These are phyloP conservation scores for Selenicereus undatus DNA, from an alignment of 148 eudicot species.

Conservation along the genomic window DNA sequence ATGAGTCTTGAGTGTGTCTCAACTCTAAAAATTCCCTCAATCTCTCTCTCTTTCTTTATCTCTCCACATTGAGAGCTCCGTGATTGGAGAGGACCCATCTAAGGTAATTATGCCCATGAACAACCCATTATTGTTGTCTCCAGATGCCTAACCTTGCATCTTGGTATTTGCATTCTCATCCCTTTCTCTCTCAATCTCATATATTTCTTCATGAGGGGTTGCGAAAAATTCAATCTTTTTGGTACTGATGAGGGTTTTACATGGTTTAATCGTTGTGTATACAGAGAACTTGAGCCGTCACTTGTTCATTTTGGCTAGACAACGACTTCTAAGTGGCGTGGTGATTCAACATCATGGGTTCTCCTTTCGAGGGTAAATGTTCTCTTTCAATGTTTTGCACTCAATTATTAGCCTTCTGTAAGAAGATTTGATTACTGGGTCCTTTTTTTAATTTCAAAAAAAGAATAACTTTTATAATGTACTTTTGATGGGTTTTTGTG, in stretches of 20 bases:
- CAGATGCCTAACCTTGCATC: conserved; percentile 24
- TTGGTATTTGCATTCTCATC: conserved; percentile 21
- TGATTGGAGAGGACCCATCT: conserved; percentile 18
- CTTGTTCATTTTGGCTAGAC: conserved; percentile 16
- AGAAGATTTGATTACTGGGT: neutral
- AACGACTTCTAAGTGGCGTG: conserved; percentile 15
- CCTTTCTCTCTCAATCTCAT: neutral
- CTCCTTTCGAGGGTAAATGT: conserved; percentile 52
- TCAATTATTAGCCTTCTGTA: neutral
- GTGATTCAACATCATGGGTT: conserved; percentile 39
- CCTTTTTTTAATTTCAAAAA: neutral
- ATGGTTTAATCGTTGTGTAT: conserved; percentile 12
- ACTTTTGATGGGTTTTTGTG: neutral
- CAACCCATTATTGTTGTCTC: conserved; percentile 25
- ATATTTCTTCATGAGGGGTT: neutral
- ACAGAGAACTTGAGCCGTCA: conserved; percentile 22
- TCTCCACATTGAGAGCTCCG: conserved; percentile 4
- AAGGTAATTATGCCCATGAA: conserved; percentile 13
- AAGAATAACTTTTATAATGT: neutral
- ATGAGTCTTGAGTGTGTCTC: conserved; percentile 7
- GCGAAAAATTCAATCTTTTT: neutral
- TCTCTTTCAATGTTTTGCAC: conserved; percentile 9
- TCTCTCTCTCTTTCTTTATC: conserved; percentile 13
- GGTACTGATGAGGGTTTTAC: conserved; percentile 6
- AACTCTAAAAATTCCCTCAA: conserved; percentile 5